Conservation (phyloP, 2,329 filamentous ascomycete genomes). For the Fusarium annulatum region DNA sequence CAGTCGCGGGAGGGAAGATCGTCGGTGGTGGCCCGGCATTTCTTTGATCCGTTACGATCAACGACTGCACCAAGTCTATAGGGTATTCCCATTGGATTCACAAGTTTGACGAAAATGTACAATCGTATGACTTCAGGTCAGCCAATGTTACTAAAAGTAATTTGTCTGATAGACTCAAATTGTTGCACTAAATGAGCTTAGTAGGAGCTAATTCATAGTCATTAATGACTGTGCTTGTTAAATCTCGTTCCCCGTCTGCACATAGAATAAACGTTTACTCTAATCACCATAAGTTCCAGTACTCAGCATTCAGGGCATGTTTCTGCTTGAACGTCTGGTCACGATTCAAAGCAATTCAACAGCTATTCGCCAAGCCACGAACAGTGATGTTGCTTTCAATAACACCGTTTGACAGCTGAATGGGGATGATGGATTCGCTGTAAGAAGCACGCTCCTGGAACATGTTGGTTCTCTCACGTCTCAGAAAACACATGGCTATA, state of each 20-base stretch:
- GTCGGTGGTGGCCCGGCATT: background rate
- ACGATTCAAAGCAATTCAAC: background rate
- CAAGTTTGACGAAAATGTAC: too few species aligned
- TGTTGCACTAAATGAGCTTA: too few species aligned
- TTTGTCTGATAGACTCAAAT: background rate
- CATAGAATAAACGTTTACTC: rapidly evolving
- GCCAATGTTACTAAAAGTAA: background rate
- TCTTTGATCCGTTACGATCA: conserved; percentile 8
- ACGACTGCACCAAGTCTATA: background rate
- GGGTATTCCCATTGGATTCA: background rate
- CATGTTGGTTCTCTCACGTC: background rate
- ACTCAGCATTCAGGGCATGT: background rate
- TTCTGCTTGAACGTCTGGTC: background rate
- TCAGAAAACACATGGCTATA: background rate
- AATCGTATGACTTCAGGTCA: background rate
- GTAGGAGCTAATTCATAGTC: too few species aligned
- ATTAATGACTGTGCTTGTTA: too few species aligned
- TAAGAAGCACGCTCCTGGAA: background rate
- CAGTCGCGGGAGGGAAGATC: background rate
- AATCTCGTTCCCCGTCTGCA: background rate
- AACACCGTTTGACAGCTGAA: background rate
- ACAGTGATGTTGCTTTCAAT: background rate
- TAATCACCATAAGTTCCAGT: rapidly evolving
- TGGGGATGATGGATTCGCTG: background rate
- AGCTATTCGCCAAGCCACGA: background rate